A percentile compares a stretch with the other conserved stretches of the same genome.
These are phyloP conservation scores for Rhodomyrtus tomentosa DNA, from an alignment of 345 rosid species.

Conservation along the genomic window DNA sequence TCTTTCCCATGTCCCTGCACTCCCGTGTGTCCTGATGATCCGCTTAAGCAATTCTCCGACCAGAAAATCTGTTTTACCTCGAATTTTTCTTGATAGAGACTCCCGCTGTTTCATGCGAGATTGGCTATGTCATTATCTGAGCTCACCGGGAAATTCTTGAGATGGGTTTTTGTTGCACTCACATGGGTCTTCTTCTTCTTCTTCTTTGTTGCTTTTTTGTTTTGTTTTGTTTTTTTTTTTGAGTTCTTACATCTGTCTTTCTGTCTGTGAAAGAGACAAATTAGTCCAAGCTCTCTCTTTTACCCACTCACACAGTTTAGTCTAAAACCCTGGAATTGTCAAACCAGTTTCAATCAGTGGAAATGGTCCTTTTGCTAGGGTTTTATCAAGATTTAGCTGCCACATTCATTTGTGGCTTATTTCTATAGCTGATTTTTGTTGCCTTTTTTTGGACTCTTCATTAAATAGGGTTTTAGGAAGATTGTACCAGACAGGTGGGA, in stretches of 20 bases:
- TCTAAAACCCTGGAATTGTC: background rate
- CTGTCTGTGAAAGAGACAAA: background rate
- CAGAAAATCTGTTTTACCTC: background rate
- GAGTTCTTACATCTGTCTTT: background rate
- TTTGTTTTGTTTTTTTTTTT: background rate
- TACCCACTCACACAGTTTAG: background rate
- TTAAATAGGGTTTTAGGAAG: slow-evolving; percentile 82
- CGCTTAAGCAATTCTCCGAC: background rate
- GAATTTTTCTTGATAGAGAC: background rate
- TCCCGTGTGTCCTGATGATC: background rate
- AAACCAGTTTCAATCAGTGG: background rate
- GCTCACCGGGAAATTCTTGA: background rate
- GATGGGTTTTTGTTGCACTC: background rate
- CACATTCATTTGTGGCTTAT: background rate
- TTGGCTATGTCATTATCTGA: background rate
- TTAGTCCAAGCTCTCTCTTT: background rate
- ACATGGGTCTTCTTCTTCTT: background rate
- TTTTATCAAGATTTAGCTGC: background rate
- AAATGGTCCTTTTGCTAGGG: background rate
- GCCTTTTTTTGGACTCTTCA: slow-evolving; percentile 13
- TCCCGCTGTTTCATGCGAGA: background rate
- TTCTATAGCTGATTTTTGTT: background rate
- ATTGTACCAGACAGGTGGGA: slow-evolving; percentile 99
- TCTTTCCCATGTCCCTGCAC: background rate
- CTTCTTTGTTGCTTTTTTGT: background rate